phyloP scores from a whole-genome alignment of 1,284 basidiomycete species.

The Erythrobasidium hasegawianum region DNA sequence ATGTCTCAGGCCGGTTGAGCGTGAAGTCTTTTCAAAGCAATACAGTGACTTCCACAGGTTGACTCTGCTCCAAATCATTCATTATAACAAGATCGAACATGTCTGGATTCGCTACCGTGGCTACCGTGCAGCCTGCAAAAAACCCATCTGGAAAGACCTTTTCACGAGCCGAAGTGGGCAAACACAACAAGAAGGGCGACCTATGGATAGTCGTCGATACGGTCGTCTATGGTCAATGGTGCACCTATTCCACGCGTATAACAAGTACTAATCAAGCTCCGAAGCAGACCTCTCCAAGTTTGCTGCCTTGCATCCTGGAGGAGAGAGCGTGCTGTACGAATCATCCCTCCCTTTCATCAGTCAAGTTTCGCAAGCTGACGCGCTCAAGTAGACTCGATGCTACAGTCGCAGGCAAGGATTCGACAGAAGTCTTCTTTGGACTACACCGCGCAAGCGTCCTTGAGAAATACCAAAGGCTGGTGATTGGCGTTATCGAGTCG shows the following conservation, averaged over 20 bases:
- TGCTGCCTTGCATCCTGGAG: slow-evolving; percentile 74
- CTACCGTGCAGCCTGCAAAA: slow-evolving; percentile 20
- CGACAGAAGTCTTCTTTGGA: slow-evolving; percentile 62
- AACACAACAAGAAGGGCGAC: slow-evolving; percentile 67
- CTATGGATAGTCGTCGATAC: slow-evolving; percentile 79
- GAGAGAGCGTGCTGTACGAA: slow-evolving; percentile 64
- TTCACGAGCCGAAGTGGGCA: slow-evolving; percentile 51
- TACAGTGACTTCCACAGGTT: no score
- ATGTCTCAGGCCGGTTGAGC: no score
- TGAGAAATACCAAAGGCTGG: slow-evolving; percentile 63
- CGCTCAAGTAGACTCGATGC: slow-evolving; percentile 16
- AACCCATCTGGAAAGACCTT: slow-evolving; percentile 47
- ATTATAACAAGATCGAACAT: not conserved
- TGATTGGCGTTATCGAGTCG: slow-evolving; percentile 64
- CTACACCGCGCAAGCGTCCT: slow-evolving; percentile 77
- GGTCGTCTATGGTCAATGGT: slow-evolving; percentile 63
- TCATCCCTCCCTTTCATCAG: slow-evolving; percentile 62
- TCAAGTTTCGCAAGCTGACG: not conserved
- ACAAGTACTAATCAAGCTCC: not conserved
- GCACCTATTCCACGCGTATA: not conserved
- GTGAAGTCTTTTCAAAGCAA: no score
- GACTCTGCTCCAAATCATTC: not conserved
- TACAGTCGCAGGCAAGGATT: slow-evolving; percentile 41
- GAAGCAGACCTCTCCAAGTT: slow-evolving; percentile 56
- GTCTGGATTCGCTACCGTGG: slow-evolving; percentile 22